phyloP scores from a whole-genome alignment of 23 red algal genomes.

The Gracilaria gracilis region DNA sequence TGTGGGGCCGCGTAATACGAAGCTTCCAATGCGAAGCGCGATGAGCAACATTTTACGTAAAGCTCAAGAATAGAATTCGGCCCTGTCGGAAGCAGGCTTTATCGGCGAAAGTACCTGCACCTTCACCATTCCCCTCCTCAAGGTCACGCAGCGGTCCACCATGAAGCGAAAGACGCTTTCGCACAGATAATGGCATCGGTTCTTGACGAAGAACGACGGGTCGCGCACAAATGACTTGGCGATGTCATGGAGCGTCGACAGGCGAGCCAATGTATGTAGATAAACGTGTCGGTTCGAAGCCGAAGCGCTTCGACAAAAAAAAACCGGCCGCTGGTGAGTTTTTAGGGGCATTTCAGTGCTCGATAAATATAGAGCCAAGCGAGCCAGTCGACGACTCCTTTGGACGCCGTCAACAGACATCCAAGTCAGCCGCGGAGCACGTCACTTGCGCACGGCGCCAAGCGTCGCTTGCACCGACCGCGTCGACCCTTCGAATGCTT shows the following conservation, averaged over 20 bases:
- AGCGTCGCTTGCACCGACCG: slow-evolving; percentile 22
- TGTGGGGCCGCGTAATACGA: neutral
- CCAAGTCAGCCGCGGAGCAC: slow-evolving; percentile 16
- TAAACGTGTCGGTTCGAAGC: neutral
- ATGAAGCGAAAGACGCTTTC: neutral
- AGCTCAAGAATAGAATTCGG: neutral
- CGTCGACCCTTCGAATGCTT: neutral
- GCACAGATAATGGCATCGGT: neutral
- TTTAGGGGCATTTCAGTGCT: neutral
- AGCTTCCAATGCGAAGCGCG: neutral
- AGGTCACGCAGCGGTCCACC: neutral
- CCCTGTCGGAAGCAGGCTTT: neutral
- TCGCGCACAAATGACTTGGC: slow-evolving; percentile 1
- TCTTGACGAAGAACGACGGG: neutral
- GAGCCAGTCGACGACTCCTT: neutral
- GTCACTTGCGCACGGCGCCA: slow-evolving; percentile 1
- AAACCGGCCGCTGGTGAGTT: neutral
- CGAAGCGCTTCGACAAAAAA: neutral
- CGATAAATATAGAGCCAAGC: neutral
- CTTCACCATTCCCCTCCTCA: neutral
- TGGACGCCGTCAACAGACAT: slow-evolving; percentile 5
- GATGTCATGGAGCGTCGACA: neutral
- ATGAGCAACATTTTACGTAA: neutral
- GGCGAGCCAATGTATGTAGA: neutral
- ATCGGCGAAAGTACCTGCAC: neutral